Evolutionary conservation across 2,329 filamentous ascomycete species (phyloP).

Genomic region (Pyrenophora seminiperda): DNA sequence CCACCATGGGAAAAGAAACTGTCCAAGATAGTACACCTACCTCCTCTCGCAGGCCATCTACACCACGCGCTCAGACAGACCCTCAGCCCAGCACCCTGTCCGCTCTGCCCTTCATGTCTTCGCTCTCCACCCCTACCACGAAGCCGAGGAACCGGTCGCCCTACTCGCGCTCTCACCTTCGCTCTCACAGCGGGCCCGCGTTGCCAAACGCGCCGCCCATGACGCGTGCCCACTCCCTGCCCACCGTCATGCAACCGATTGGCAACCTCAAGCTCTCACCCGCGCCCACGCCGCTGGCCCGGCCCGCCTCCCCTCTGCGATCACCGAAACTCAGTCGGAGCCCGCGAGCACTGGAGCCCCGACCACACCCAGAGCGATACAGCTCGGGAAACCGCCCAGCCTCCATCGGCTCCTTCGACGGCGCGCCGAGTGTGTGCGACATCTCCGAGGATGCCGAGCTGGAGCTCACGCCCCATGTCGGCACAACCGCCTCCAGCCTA

Average conservation of each 20-base stretch:
- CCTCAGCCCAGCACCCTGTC: constrained; percentile 34
- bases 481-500: constrained; percentile 30
- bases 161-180: constrained; percentile 53
- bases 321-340: constrained; percentile 53
- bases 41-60: constrained; percentile 37
- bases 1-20: constrained; percentile 32
- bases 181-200: constrained; percentile 52
- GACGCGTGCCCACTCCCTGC: constrained; percentile 55
- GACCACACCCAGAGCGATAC: constrained; percentile 26
- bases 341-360: constrained; percentile 32
- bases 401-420: constrained; percentile 34
- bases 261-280: constrained; percentile 45
- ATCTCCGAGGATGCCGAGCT: constrained; percentile 58
- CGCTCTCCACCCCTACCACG: constrained; percentile 12
- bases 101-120: constrained; percentile 17
- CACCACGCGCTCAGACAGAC: constrained; percentile 48
- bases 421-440: constrained; percentile 46
- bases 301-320: constrained; percentile 48
- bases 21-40: constrained; percentile 29
- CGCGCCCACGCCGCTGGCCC: constrained; percentile 30
- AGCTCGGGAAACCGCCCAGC: constrained; percentile 35
- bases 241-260: constrained; percentile 47
- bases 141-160: constrained; percentile 54
- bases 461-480: constrained; percentile 50
- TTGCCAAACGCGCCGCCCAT: constrained; percentile 52